Percentiles rank a stretch among this genome's conserved stretches.
phyloP scores from a whole-genome alignment of 2,329 filamentous ascomycete genomes.

The Phoma sp. region DNA sequence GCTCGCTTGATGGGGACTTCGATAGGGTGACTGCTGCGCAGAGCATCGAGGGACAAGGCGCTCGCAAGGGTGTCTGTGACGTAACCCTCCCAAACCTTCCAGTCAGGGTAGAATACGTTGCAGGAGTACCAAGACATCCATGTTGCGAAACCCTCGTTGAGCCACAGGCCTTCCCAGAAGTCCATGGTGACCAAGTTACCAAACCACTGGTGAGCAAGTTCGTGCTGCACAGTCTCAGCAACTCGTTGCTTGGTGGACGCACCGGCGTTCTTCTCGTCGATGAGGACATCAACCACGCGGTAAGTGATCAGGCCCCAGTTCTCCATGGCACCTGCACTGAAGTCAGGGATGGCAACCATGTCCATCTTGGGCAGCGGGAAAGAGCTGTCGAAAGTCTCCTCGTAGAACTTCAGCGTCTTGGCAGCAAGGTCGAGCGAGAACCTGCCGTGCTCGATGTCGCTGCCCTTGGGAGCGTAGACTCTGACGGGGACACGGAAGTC shows the following conservation, averaged over 20 bases:
- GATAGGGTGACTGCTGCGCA: constrained; percentile 94
- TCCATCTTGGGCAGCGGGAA: constrained; percentile 95
- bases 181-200: constrained; percentile 98
- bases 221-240: constrained; percentile 95
- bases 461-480: constrained; percentile 91
- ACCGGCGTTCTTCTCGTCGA: constrained; percentile 90
- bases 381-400: constrained; percentile 87
- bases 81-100: constrained; percentile 97
- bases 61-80: constrained; percentile 92
- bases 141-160: constrained; percentile 92
- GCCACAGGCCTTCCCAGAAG: constrained; percentile 97
- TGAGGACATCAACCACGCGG: constrained; percentile 86
- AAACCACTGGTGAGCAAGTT: constrained; percentile 98
- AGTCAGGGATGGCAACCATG: constrained; percentile 95
- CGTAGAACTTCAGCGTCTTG: constrained; percentile 90
- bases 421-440: constrained; percentile 92
- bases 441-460: constrained; percentile 86
- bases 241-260: constrained; percentile 91
- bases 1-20: constrained; percentile 95
- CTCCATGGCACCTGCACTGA: constrained; percentile 96
- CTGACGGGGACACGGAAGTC: constrained; percentile 90
- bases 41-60: constrained; percentile 84
- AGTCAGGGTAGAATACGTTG: constrained; percentile 95
- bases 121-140: constrained; percentile 96
- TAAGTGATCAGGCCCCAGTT: constrained; percentile 98